A percentile compares a stretch with the other conserved stretches of the same genome.
Conservation (phyloP, 2,329 filamentous ascomycete genomes). For the Verticillium longisporum region DNA sequence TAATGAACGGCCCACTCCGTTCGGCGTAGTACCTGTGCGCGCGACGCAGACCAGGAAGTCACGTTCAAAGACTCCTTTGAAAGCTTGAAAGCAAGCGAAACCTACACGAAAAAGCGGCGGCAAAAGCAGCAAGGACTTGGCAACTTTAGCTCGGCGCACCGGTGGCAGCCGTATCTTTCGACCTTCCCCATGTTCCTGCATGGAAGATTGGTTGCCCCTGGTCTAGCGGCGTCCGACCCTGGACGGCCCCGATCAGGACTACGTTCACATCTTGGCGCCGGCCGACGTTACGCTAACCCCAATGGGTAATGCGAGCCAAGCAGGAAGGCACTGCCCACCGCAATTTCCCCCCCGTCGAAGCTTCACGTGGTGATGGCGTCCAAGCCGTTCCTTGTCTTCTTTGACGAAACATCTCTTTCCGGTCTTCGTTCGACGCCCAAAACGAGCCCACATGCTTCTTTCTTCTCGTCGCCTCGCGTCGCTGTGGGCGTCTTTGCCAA, state of each 20-base stretch:
- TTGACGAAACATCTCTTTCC: not conserved
- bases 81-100: not conserved
- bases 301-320: not conserved
- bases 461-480: not conserved
- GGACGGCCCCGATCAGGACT: not conserved
- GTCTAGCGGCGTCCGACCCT: not conserved
- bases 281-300: not conserved
- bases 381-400: not conserved
- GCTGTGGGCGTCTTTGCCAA: not conserved
- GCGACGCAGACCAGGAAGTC: not conserved
- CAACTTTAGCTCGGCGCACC: not conserved
- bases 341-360: not conserved
- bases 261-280: not conserved
- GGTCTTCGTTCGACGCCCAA: not conserved
- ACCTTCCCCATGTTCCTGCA: conserved; percentile 4
- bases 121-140: conserved; percentile 2
- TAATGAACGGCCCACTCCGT: not conserved
- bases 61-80: not conserved
- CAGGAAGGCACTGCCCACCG: not conserved
- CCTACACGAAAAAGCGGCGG: not conserved
- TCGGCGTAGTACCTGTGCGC: not conserved
- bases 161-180: not conserved
- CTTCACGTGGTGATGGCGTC: conserved; percentile 1
- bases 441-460: not conserved
- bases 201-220: conserved; percentile 1